A percentile compares a stretch with the other conserved stretches of the same genome.
Evolutionary conservation across 345 rosid species (phyloP).

Genomic region (Aquilaria yunnanensis): DNA sequence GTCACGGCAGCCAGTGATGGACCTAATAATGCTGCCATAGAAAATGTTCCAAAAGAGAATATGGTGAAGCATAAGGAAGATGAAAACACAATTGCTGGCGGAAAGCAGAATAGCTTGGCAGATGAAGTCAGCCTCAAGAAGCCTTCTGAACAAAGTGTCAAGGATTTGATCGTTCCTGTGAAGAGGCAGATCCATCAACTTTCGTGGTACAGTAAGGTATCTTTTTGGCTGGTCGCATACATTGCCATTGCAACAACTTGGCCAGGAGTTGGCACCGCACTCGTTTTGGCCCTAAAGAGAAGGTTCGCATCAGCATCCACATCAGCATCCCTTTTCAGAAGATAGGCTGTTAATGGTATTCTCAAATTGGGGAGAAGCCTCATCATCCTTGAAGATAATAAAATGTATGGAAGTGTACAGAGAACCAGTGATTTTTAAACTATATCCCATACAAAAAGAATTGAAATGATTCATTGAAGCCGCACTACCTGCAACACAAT

Average conservation of each 20-base stretch:
- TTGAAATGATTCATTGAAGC: too few relatives aligned
- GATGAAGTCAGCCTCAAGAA: constrained; percentile 5
- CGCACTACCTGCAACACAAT: too few relatives aligned
- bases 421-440: too few relatives aligned
- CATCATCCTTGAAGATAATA: too few relatives aligned
- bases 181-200: constrained; percentile 23
- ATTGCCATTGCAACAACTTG: constrained; percentile 33
- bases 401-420: too few relatives aligned
- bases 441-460: too few relatives aligned
- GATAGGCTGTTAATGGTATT: constrained; percentile 1
- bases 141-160: constrained; percentile 11
- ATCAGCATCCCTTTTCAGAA: constrained; percentile 14
- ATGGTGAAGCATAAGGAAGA: constrained; percentile 1
- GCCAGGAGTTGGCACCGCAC: constrained; percentile 38
- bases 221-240: constrained; percentile 34
- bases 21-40: constrained; percentile 8
- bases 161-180: constrained; percentile 16
- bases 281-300: constrained; percentile 25
- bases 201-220: constrained; percentile 19
- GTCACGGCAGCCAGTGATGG: constrained; percentile 25
- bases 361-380: too few relatives aligned
- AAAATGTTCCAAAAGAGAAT: constrained; percentile 3
- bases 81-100: constrained; percentile 9
- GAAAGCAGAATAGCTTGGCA: constrained; percentile 3
- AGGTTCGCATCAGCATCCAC: constrained; percentile 17